Conservation (phyloP, 495 filamentous ascomycete genomes). For the Sordaria brevicollis region DNA sequence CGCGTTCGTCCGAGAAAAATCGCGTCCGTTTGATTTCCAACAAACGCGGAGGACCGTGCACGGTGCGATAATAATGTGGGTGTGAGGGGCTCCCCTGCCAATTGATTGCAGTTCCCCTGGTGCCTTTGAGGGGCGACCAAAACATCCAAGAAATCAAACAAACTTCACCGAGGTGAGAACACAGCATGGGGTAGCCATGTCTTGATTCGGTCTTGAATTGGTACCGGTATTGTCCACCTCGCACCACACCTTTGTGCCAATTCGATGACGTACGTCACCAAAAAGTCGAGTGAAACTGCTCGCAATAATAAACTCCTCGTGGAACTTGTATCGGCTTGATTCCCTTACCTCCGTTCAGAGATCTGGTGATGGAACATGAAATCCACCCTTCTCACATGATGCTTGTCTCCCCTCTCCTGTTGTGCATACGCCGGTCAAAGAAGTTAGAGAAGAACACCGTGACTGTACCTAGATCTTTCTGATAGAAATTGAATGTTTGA, state of each 20-base stretch:
- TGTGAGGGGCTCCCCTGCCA: neutral
- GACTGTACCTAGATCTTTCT: neutral
- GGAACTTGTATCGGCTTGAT: neutral
- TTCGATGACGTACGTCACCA: neutral
- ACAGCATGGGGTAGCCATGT: neutral
- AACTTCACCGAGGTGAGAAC: neutral
- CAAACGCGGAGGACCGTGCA: neutral
- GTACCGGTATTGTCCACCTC: neutral
- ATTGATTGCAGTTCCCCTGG: neutral
- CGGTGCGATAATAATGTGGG: neutral
- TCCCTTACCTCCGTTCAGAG: neutral
- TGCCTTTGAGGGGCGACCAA: neutral
- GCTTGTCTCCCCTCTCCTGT: neutral
- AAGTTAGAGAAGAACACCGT: neutral
- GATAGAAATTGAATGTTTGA: neutral
- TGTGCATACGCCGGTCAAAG: neutral
- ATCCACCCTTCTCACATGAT: neutral
- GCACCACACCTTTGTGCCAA: neutral
- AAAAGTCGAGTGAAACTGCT: neutral
- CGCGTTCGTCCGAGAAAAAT: neutral
- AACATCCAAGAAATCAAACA: neutral
- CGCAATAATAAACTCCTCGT: neutral
- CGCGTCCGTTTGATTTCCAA: neutral
- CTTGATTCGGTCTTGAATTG: no score
- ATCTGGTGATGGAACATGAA: neutral